phyloP scores from a whole-genome alignment of 306 rosid species.

The Purshia tridentata region DNA sequence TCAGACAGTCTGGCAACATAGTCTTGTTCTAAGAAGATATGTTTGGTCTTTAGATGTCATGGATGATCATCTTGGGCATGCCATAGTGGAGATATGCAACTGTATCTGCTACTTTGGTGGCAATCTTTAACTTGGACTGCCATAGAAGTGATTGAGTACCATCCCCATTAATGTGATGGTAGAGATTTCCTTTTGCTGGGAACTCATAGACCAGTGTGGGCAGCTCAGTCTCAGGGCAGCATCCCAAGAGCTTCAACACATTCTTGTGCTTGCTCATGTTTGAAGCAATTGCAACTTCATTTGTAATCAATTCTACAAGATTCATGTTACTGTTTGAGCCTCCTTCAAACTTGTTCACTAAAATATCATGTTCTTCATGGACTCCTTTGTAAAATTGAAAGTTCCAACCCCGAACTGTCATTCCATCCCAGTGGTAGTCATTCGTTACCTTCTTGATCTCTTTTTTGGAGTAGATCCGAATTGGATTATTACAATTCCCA shows the following conservation, averaged over 20 bases:
- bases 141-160: not conserved
- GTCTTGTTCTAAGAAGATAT: slow-evolving; percentile 11
- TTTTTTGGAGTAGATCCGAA: not conserved
- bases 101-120: slow-evolving; percentile 9
- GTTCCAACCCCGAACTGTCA: not conserved
- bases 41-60: not conserved
- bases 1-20: not conserved
- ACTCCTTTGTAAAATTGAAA: not conserved
- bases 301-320: not conserved
- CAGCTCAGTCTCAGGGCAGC: not conserved
- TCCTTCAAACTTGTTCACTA: not conserved
- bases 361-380: not conserved
- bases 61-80: not conserved
- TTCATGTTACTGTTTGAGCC: not conserved
- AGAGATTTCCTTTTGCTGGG: slow-evolving; percentile 8
- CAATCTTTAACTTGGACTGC: slow-evolving; percentile 3
- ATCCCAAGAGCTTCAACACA: slow-evolving; percentile 1
- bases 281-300: slow-evolving; percentile 1
- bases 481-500: not conserved
- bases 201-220: slow-evolving; percentile 10
- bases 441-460: slow-evolving; percentile 8
- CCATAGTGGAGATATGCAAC: slow-evolving; percentile 20
- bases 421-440: not conserved
- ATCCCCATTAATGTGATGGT: not conserved
- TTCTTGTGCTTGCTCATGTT: slow-evolving; percentile 10